Percentiles rank a stretch among this genome's conserved stretches.
phyloP scores from a whole-genome alignment of 2,329 filamentous ascomycete species.

The Ophiostoma novo-ulmi region DNA sequence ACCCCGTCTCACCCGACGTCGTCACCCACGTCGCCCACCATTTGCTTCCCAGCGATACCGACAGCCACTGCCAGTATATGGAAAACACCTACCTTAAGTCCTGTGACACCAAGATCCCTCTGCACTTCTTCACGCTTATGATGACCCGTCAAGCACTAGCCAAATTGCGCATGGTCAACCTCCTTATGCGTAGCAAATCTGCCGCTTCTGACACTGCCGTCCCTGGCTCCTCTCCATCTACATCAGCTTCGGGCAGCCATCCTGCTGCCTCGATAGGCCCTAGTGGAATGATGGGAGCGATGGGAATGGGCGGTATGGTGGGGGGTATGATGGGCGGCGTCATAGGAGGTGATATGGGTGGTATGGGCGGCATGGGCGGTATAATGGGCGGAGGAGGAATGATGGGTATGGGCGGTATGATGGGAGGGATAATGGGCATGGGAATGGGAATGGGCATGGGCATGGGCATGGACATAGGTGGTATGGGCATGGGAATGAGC shows the following conservation, averaged over 20 bases:
- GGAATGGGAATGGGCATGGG: conserved; percentile 15
- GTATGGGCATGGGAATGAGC: conserved; percentile 12
- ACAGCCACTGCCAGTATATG: conserved; percentile 51
- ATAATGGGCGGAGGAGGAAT: conserved; percentile 16
- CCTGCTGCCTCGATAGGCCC: conserved; percentile 28
- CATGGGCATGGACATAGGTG: conserved; percentile 14
- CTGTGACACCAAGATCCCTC: conserved; percentile 54
- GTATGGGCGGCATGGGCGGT: conserved; percentile 1
- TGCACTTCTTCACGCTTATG: conserved; percentile 55
- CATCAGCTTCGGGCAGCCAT: not conserved
- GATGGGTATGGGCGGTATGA: conserved; percentile 5
- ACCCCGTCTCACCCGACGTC: conserved; percentile 40
- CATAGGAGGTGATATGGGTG: conserved; percentile 15
- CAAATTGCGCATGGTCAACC: conserved; percentile 52
- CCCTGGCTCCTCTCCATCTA: conserved; percentile 22
- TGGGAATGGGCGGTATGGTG: conserved; percentile 2
- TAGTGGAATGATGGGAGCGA: not conserved
- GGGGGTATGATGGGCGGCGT: conserved; percentile 9
- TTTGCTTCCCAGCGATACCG: conserved; percentile 46
- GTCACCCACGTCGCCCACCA: conserved; percentile 48
- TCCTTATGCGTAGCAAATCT: conserved; percentile 40
- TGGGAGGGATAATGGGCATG: not conserved
- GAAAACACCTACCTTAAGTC: conserved; percentile 52
- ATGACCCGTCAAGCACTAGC: conserved; percentile 53
- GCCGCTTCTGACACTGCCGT: not conserved